Conservation (phyloP, 2,329 filamentous ascomycete genomes). For the Sarocladiaceae sp. region DNA sequence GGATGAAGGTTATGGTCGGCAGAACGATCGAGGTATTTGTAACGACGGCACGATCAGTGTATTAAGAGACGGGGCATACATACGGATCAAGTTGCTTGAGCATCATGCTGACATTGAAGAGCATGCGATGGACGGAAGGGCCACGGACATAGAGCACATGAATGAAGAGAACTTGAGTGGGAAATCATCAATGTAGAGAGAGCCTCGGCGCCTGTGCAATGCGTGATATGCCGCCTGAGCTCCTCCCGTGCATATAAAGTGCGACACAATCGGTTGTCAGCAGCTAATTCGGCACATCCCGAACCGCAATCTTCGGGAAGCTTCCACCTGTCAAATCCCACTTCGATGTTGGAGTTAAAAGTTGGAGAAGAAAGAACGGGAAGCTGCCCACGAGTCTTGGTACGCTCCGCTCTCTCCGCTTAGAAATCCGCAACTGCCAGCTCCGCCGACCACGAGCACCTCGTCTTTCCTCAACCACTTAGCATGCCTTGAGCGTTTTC, state of each 20-base stretch:
- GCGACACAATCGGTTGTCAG: too few relatives aligned
- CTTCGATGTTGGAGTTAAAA: not conserved
- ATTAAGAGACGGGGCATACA: not conserved
- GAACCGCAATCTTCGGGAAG: not conserved
- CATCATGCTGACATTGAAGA: too few relatives aligned
- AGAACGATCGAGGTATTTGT: not conserved
- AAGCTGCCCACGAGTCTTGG: too few relatives aligned
- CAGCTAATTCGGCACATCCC: constrained; percentile 1
- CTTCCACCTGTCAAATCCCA: not conserved
- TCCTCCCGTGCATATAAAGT: too few relatives aligned
- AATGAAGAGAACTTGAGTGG: not conserved
- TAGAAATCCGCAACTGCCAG: not conserved
- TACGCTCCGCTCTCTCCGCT: not conserved
- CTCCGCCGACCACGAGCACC: not conserved
- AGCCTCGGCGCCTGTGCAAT: too few relatives aligned
- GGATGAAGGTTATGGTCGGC: not conserved
- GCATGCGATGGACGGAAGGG: too few relatives aligned
- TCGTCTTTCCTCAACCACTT: not conserved
- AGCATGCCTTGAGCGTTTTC: not conserved
- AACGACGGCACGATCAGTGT: not conserved
- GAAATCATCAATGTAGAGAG: too few relatives aligned
- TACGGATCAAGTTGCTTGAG: too few relatives aligned
- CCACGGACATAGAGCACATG: not conserved
- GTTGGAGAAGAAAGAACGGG: not conserved
- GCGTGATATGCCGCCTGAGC: too few relatives aligned